Conservation (phyloP, 139 green algal genomes). For the Bryopsis sp. region DNA sequence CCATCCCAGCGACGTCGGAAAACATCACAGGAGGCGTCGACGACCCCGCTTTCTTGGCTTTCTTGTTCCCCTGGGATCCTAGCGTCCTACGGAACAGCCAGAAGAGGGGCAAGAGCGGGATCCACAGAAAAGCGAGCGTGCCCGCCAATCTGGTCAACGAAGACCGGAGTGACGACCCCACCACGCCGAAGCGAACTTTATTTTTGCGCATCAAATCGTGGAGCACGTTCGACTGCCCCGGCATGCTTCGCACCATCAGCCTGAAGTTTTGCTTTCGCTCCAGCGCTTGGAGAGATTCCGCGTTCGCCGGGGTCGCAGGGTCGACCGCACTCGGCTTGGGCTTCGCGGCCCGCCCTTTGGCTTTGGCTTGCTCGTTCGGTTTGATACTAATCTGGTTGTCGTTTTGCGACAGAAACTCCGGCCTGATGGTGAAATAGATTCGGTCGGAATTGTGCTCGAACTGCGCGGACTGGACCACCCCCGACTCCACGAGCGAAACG, state of each 20-base stretch:
- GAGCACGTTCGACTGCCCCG: constrained; percentile 6
- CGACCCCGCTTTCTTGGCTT: not conserved
- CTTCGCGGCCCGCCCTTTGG: not conserved
- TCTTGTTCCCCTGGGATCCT: constrained; percentile 29
- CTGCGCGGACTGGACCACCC: constrained; percentile 41
- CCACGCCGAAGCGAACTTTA: constrained; percentile 4
- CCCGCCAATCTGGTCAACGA: constrained; percentile 22
- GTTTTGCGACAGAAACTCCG: constrained; percentile 14
- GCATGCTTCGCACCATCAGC: not conserved
- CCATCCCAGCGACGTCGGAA: constrained; percentile 62
- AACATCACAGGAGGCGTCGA: constrained; percentile 15
- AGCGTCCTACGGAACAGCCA: constrained; percentile 55
- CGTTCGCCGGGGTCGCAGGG: not conserved
- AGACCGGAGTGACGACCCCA: not conserved
- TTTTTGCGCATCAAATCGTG: not conserved
- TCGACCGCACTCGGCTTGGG: not conserved
- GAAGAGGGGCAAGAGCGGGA: constrained; percentile 75
- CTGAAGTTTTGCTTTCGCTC: not conserved
- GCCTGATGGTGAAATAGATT: constrained; percentile 57
- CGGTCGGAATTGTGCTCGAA: constrained; percentile 51
- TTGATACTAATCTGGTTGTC: constrained; percentile 9
- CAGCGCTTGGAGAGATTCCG: not conserved
- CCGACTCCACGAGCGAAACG: constrained; percentile 43
- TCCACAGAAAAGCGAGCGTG: constrained; percentile 53
- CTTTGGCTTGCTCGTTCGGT: not conserved